Conservation (phyloP, 371 early-diverging fungal genomes). For the Capillidium rhysosporum region DNA sequence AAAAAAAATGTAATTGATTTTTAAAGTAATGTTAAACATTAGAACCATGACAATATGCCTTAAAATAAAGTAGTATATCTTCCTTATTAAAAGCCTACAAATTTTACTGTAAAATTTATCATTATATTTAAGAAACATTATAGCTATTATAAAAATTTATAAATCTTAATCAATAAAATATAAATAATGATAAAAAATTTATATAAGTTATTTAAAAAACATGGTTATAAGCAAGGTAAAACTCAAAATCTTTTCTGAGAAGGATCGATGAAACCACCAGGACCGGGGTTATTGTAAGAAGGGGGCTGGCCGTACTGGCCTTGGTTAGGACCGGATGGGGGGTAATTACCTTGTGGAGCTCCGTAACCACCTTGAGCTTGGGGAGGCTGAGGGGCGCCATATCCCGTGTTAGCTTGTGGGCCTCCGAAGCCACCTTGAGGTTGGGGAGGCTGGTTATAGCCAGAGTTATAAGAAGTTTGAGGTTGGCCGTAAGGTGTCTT, state of each 20-base stretch:
- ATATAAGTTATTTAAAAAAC: too few species aligned
- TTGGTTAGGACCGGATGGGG: neutral
- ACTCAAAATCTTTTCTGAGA: neutral
- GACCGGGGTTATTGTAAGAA: neutral
- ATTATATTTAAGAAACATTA: too few species aligned
- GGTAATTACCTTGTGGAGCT: neutral
- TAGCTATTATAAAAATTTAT: too few species aligned
- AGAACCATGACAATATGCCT: too few species aligned
- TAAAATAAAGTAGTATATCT: too few species aligned
- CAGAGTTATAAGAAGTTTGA: neutral
- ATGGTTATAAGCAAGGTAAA: neutral
- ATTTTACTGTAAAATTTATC: too few species aligned
- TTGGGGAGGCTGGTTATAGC: neutral
- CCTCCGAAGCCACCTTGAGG: neutral
- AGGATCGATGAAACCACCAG: conserved; percentile 5
- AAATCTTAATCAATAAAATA: too few species aligned
- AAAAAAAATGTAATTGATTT: too few species aligned
- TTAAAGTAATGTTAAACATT: too few species aligned
- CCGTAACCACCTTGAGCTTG: neutral
- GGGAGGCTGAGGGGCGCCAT: neutral
- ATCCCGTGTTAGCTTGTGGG: neutral
- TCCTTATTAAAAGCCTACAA: too few species aligned
- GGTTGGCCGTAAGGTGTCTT: neutral
- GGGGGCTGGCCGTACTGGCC: neutral
- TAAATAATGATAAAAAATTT: too few species aligned